These are phyloP conservation scores for Drechslerella dactyloides DNA, from an alignment of 2,329 filamentous ascomycete genomes.

Conservation along the genomic window DNA sequence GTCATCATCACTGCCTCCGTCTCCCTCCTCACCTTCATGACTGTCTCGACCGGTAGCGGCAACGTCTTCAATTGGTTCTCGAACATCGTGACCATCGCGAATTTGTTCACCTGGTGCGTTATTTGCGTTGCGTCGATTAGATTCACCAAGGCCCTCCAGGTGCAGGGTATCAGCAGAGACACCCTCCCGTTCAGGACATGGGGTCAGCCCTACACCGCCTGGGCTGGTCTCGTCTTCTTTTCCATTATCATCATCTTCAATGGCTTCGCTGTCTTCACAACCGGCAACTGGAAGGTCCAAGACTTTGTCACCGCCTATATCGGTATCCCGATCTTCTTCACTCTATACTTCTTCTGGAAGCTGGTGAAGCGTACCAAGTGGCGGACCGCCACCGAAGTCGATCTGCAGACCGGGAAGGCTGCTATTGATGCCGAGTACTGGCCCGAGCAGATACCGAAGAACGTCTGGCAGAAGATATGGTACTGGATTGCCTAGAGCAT, in stretches of 20 bases:
- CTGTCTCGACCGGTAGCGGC: slow-evolving; percentile 58
- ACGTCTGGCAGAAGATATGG: slow-evolving; percentile 35
- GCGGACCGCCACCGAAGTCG: slow-evolving; percentile 62
- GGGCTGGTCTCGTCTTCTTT: slow-evolving; percentile 66
- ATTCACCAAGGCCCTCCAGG: slow-evolving; percentile 66
- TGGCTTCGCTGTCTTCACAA: slow-evolving; percentile 77
- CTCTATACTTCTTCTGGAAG: slow-evolving; percentile 70
- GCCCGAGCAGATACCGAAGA: slow-evolving; percentile 46
- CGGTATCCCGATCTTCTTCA: slow-evolving; percentile 69
- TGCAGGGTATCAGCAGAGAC: slow-evolving; percentile 62
- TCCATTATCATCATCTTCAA: slow-evolving; percentile 72
- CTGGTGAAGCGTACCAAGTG: slow-evolving; percentile 60
- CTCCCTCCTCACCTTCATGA: slow-evolving; percentile 55
- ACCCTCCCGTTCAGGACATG: slow-evolving; percentile 64
- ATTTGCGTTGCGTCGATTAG: slow-evolving; percentile 67
- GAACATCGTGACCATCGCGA: slow-evolving; percentile 71
- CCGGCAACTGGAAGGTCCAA: slow-evolving; percentile 67
- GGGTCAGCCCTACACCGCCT: slow-evolving; percentile 70
- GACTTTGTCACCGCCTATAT: slow-evolving; percentile 71
- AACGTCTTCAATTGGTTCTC: slow-evolving; percentile 72
- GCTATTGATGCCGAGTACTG: slow-evolving; percentile 64
- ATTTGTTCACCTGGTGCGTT: slow-evolving; percentile 68
- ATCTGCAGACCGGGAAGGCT: slow-evolving; percentile 66
- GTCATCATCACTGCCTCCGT: slow-evolving; percentile 61
- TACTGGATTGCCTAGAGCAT: slow-evolving; percentile 34